Percentiles rank a stretch among this genome's conserved stretches.
Conservation (phyloP, 2,329 filamentous ascomycete genomes). For the Hypoxylon sp. region DNA sequence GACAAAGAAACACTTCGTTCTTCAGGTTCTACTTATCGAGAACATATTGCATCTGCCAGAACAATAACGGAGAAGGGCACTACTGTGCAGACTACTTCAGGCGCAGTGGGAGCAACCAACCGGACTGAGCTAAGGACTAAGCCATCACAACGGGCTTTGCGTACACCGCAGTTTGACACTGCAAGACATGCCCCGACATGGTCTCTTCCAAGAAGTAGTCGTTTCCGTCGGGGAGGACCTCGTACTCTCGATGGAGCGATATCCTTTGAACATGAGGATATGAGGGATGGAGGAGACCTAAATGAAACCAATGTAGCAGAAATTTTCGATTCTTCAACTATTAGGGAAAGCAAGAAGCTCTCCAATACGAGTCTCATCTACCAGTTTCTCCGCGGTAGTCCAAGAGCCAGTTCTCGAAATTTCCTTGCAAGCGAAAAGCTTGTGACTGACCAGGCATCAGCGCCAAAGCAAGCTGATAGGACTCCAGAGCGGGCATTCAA, state of each 20-base stretch:
- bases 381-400: constrained; percentile 8
- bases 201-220: constrained; percentile 33
- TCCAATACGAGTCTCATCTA: constrained; percentile 14
- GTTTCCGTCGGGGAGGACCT: constrained; percentile 24
- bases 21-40: constrained; percentile 8
- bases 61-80: constrained; percentile 7
- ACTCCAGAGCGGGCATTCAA: constrained; percentile 19
- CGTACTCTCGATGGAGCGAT: constrained; percentile 28
- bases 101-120: not conserved
- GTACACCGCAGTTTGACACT: not conserved
- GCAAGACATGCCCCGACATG: constrained; percentile 2
- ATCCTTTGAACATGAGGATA: constrained; percentile 6
- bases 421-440: not conserved
- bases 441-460: too few relatives aligned
- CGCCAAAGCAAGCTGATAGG: not conserved
- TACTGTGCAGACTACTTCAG: not conserved
- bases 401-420: constrained; percentile 12
- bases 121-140: constrained; percentile 18
- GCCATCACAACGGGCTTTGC: constrained; percentile 17
- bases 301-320: not conserved
- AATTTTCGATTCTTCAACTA: not conserved
- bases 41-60: constrained; percentile 2
- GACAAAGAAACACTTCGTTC: constrained; percentile 20
- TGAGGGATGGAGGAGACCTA: not conserved
- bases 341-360: constrained; percentile 5